A percentile compares a stretch with the other conserved stretches of the same genome.
Evolutionary conservation across 306 rosid genomes (phyloP).

Genomic region (Prunus dulcis): DNA sequence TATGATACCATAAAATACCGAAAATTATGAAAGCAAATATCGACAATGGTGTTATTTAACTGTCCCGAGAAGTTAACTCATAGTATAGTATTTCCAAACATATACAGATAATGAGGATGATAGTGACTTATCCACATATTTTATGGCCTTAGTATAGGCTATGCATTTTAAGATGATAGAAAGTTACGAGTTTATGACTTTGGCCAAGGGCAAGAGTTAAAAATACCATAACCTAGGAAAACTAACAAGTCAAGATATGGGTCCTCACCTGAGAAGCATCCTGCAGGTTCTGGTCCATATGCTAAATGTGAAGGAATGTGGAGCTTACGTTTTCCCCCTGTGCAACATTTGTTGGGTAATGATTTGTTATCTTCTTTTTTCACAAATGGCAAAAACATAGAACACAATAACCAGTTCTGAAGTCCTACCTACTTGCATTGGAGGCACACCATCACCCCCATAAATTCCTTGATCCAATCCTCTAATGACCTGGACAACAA

Average conservation of each 20-base stretch:
- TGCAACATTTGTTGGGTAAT: conserved; percentile 14
- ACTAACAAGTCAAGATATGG: conserved; percentile 1
- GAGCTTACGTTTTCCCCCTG: conserved; percentile 90
- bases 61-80: background rate
- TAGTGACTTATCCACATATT: background rate
- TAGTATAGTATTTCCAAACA: background rate
- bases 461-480: conserved; percentile 96
- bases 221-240: background rate
- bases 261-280: conserved; percentile 84
- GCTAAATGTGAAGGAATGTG: conserved; percentile 82
- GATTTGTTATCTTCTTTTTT: background rate
- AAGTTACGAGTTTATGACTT: background rate
- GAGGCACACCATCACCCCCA: conserved; percentile 95
- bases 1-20: background rate
- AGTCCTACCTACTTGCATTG: conserved; percentile 79
- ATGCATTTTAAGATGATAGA: background rate
- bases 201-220: background rate
- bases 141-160: background rate
- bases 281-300: conserved; percentile 98
- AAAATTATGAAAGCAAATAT: background rate
- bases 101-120: background rate
- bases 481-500: conserved; percentile 49
- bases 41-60: background rate
- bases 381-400: conserved; percentile 11
- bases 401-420: conserved; percentile 2